Percentiles rank a stretch among this genome's conserved stretches.
phyloP scores from a whole-genome alignment of 2,329 filamentous ascomycete genomes.

The Xylariales sp. region DNA sequence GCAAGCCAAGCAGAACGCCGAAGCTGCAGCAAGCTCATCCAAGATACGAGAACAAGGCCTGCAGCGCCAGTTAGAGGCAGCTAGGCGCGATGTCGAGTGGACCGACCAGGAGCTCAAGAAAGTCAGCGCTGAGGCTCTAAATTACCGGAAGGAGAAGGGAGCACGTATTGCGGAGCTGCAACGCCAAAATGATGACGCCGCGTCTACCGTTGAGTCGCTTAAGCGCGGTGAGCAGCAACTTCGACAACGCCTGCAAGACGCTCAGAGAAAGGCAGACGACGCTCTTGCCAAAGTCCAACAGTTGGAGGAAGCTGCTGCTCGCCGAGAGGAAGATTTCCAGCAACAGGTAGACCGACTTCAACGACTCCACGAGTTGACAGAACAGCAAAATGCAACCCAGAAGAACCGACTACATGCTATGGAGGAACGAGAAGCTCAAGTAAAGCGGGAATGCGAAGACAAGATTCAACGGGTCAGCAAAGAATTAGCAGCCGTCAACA shows the following conservation, averaged over 20 bases:
- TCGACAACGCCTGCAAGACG: conserved; percentile 82
- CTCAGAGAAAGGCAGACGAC: conserved; percentile 89
- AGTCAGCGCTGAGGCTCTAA: conserved; percentile 86
- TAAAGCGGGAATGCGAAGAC: conserved; percentile 74
- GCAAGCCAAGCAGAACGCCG: conserved; percentile 83
- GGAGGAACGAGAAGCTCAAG: conserved; percentile 70
- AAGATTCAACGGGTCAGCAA: conserved; percentile 66
- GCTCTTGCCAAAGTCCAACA: conserved; percentile 84
- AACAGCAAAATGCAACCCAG: conserved; percentile 79
- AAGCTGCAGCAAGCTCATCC: conserved; percentile 81
- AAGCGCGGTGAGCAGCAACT: conserved; percentile 84
- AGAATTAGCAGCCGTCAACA: conserved; percentile 67
- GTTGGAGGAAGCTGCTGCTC: conserved; percentile 83
- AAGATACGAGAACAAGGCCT: conserved; percentile 92
- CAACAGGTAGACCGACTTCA: conserved; percentile 85
- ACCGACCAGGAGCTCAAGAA: conserved; percentile 91
- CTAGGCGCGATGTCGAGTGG: conserved; percentile 93
- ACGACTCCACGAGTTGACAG: conserved; percentile 83
- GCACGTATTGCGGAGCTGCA: conserved; percentile 89
- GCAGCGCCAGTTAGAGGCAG: conserved; percentile 88
- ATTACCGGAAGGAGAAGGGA: conserved; percentile 94
- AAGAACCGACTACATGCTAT: conserved; percentile 77
- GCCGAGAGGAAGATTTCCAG: conserved; percentile 86
- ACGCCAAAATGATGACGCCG: conserved; percentile 86
- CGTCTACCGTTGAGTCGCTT: conserved; percentile 79